Evolutionary conservation across 805 yeast genomes (phyloP).

Genomic region (Alloascoidea hylecoeti): DNA sequence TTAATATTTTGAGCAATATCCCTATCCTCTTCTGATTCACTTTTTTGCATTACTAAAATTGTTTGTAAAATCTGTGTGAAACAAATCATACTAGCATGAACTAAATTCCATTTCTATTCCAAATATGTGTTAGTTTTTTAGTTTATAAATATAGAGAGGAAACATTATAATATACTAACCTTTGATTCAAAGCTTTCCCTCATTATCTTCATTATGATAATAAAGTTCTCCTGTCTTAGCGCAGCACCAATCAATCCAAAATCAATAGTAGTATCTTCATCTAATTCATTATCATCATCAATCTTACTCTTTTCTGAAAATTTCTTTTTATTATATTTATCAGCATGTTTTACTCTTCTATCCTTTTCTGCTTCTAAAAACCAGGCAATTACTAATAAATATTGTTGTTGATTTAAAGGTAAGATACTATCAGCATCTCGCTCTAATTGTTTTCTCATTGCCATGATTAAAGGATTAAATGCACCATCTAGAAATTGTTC

Average conservation of each 20-base stretch:
- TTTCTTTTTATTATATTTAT: slow-evolving; percentile 3
- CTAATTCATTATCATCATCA: slow-evolving; percentile 14
- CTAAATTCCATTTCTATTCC: slow-evolving; percentile 44
- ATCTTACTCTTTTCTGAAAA: slow-evolving; percentile 15
- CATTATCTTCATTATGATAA: slow-evolving; percentile 32
- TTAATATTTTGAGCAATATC: slow-evolving; percentile 45
- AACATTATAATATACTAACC: too few relatives aligned
- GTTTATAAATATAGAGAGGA: slow-evolving; percentile 21
- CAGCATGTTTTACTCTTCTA: slow-evolving; percentile 9
- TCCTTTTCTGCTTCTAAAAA: slow-evolving; percentile 50
- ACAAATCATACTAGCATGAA: slow-evolving; percentile 57
- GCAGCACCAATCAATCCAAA: slow-evolving; percentile 23
- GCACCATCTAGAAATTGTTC: slow-evolving; percentile 57
- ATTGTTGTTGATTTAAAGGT: slow-evolving; percentile 23
- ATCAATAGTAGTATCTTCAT: slow-evolving; percentile 10
- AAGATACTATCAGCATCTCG: slow-evolving; percentile 21
- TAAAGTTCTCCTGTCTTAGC: slow-evolving; percentile 25
- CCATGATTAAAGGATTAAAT: slow-evolving; percentile 49
- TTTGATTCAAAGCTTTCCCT: slow-evolving; percentile 16
- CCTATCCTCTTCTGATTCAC: slow-evolving; percentile 28
- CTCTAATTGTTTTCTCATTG: slow-evolving; percentile 32
- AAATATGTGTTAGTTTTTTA: slow-evolving; percentile 24
- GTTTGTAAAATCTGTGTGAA: slow-evolving; percentile 46
- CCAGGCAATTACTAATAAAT: slow-evolving; percentile 58
- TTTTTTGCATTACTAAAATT: slow-evolving; percentile 24